Percentiles rank a stretch among this genome's conserved stretches.
Evolutionary conservation across 2,329 filamentous ascomycete genomes (phyloP).

Genomic region (Clonostachys byssicola): DNA sequence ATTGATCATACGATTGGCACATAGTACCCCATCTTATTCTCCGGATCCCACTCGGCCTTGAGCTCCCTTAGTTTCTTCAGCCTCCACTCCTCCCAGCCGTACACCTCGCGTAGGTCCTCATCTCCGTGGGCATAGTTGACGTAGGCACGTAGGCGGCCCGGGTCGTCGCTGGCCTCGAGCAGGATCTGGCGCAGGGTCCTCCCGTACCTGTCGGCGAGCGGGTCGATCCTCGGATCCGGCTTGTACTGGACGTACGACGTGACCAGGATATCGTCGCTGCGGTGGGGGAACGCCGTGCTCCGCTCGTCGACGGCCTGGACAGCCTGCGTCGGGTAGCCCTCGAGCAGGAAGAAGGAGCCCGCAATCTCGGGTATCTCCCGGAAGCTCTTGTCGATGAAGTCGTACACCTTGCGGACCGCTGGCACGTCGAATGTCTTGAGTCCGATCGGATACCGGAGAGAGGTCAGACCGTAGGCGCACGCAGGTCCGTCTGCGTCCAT

Average conservation of each 20-base stretch:
- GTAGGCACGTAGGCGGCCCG: conserved; percentile 25
- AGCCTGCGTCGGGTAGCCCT: conserved; percentile 42
- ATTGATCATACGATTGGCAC: conserved; percentile 8
- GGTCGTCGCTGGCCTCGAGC: conserved; percentile 14
- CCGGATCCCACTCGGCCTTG: conserved; percentile 41
- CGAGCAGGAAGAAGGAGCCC: conserved; percentile 45
- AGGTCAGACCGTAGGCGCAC: conserved; percentile 32
- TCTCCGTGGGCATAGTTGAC: conserved; percentile 43
- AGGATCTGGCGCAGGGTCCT: conserved; percentile 27
- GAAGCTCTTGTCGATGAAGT: conserved; percentile 24
- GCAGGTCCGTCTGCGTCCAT: conserved; percentile 26
- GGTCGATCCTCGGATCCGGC: conserved; percentile 5
- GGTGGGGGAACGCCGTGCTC: conserved; percentile 39
- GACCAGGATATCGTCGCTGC: conserved; percentile 35
- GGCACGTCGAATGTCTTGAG: conserved; percentile 27
- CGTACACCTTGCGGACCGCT: conserved; percentile 19
- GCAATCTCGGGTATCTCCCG: conserved; percentile 12
- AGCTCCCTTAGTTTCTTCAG: conserved; percentile 32
- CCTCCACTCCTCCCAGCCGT: conserved; percentile 27
- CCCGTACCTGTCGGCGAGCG: conserved; percentile 1
- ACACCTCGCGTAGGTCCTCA: conserved; percentile 18
- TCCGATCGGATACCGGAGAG: conserved; percentile 39
- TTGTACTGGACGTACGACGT: conserved; percentile 21
- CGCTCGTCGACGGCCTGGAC: conserved; percentile 27
- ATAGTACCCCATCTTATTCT: conserved; percentile 17